A percentile compares a stretch with the other conserved stretches of the same genome.
phyloP scores from a whole-genome alignment of 805 yeast genomes.

The Lachancea sp. region DNA sequence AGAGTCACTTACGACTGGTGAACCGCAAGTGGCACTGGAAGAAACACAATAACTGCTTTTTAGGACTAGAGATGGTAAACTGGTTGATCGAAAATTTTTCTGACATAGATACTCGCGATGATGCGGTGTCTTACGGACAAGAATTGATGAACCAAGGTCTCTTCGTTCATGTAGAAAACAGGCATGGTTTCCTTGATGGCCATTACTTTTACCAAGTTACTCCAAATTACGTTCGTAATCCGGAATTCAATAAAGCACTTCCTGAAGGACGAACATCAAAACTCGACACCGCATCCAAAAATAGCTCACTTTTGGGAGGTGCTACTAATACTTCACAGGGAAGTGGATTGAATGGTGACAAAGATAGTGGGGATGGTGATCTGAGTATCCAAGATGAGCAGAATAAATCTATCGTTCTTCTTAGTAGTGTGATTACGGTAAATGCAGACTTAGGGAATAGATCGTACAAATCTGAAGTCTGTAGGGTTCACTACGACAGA shows the following conservation, averaged over 20 bases:
- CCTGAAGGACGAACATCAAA: neutral
- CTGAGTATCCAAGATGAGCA: neutral
- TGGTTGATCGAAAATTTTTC: slow-evolving; percentile 78
- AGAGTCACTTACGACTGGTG: slow-evolving; percentile 56
- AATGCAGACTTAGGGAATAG: slow-evolving; percentile 69
- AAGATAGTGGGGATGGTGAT: neutral
- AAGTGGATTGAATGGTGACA: neutral
- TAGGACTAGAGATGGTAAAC: slow-evolving; percentile 78
- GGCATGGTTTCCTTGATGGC: slow-evolving; percentile 86
- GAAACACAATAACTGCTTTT: slow-evolving; percentile 65
- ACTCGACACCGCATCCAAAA: neutral
- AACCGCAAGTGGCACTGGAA: slow-evolving; percentile 92
- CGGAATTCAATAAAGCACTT: slow-evolving; percentile 10
- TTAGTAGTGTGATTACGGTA: slow-evolving; percentile 60
- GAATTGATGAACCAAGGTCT: slow-evolving; percentile 62
- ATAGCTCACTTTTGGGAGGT: neutral
- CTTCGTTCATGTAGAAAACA: slow-evolving; percentile 72
- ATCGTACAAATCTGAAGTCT: slow-evolving; percentile 71
- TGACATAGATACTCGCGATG: slow-evolving; percentile 76
- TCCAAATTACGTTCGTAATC: slow-evolving; percentile 42
- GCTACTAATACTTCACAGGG: neutral
- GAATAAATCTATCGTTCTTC: slow-evolving; percentile 37
- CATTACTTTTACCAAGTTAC: slow-evolving; percentile 79
- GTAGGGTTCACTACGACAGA: slow-evolving; percentile 81
- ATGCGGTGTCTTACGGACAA: slow-evolving; percentile 78